These are phyloP conservation scores for Plasmodium vinckei DNA, from an alignment of 169 alveolate genomes.

Conservation along the genomic window DNA sequence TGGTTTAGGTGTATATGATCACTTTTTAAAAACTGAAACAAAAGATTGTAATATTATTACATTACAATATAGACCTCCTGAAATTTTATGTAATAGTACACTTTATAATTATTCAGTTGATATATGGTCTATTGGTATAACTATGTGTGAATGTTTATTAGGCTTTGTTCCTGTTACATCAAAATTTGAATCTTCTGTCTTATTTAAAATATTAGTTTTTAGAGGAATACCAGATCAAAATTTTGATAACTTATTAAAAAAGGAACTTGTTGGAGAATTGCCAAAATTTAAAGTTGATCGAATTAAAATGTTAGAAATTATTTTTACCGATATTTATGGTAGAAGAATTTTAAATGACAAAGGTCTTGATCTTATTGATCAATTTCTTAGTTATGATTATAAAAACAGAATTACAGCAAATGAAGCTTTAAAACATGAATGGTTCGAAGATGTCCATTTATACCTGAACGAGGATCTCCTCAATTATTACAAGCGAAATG, in stretches of 20 bases:
- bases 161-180: conserved; percentile 67
- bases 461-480: conserved; percentile 38
- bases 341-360: conserved; percentile 83
- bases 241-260: conserved; percentile 25
- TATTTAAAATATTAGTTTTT: conserved; percentile 52
- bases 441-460: conserved; percentile 85
- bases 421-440: conserved; percentile 87
- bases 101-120: conserved; percentile 79
- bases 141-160: conserved; percentile 78
- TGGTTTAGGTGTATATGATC: conserved; percentile 83
- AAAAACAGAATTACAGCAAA: conserved; percentile 87
- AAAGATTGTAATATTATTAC: conserved; percentile 84
- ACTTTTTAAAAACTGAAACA: conserved; percentile 81
- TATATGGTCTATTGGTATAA: conserved; percentile 86
- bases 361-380: conserved; percentile 88
- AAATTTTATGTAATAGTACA: conserved; percentile 75
- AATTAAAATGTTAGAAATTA: conserved; percentile 72
- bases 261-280: conserved; percentile 69
- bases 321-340: conserved; percentile 86
- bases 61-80: conserved; percentile 87
- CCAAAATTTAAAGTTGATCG: conserved; percentile 82
- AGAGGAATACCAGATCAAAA: conserved; percentile 59
- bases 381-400: conserved; percentile 87
- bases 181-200: conserved; percentile 41
- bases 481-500: conserved; percentile 45